These are phyloP conservation scores for Juglanconis juglandina DNA, from an alignment of 2,329 filamentous ascomycete species.

Conservation along the genomic window DNA sequence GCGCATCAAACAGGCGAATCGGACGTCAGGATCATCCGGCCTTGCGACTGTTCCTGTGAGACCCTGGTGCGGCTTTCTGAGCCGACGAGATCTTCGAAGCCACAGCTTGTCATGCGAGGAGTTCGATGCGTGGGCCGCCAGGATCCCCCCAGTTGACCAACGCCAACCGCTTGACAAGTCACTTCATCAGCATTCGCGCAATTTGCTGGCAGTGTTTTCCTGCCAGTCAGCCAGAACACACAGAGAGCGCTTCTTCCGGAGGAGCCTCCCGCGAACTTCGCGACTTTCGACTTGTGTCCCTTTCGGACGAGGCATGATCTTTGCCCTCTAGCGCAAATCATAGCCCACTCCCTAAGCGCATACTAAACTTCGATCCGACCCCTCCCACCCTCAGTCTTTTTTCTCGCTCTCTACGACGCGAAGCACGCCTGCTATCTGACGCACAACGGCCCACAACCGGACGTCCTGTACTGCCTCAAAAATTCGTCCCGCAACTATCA, in stretches of 20 bases:
- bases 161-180: conserved; percentile 21
- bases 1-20: conserved; percentile 14
- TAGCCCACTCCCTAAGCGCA: conserved; percentile 11
- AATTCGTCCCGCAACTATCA: conserved; percentile 14
- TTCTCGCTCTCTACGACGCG: conserved; percentile 17
- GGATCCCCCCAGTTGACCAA: conserved; percentile 26
- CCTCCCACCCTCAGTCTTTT: conserved; percentile 9
- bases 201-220: conserved; percentile 22
- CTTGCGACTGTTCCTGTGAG: conserved; percentile 26
- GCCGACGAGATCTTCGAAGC: conserved; percentile 24
- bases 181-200: conserved; percentile 21
- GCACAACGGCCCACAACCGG: conserved; percentile 12
- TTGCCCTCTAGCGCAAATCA: conserved; percentile 15
- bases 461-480: conserved; percentile 13
- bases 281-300: conserved; percentile 23
- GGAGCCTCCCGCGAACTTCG: conserved; percentile 20
- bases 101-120: conserved; percentile 18
- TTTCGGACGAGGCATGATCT: conserved; percentile 17
- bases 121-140: conserved; percentile 21
- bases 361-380: conserved; percentile 17
- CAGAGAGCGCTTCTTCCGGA: conserved; percentile 12
- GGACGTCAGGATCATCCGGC: conserved; percentile 14
- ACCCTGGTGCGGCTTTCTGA: conserved; percentile 40
- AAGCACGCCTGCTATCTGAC: conserved; percentile 14
- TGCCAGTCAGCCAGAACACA: conserved; percentile 16